Evolutionary conservation across 177 flowering plant genomes (phyloP).

Genomic region (Vitis hybrid): DNA sequence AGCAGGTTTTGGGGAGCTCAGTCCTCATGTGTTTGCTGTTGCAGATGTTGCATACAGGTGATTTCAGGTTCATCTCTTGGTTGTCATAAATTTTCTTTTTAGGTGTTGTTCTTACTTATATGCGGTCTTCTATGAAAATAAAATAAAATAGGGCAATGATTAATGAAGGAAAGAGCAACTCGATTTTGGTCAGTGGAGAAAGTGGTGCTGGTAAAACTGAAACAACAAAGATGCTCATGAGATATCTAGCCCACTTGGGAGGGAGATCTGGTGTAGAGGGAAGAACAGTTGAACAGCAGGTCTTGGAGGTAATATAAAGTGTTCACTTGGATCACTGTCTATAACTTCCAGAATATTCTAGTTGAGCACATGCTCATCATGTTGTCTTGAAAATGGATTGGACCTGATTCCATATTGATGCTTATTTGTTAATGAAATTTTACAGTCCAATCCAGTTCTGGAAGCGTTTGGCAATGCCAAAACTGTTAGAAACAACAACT

Average conservation of each 20-base stretch:
- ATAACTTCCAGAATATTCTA: background rate
- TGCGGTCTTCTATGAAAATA: constrained; percentile 12
- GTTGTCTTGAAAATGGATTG: background rate
- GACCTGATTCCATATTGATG: constrained; percentile 3
- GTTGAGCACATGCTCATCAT: background rate
- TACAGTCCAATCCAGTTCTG: constrained; percentile 82
- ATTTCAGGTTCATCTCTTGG: constrained; percentile 3
- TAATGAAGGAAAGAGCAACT: constrained; percentile 76
- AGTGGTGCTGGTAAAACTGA: constrained; percentile 92
- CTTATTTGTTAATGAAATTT: constrained; percentile 11
- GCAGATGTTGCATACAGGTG: constrained; percentile 81
- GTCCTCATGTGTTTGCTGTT: constrained; percentile 86
- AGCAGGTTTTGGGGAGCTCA: constrained; percentile 70
- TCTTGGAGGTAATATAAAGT: constrained; percentile 59
- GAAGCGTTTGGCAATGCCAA: constrained; percentile 90
- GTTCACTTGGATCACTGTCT: too few relatives aligned
- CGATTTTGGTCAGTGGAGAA: constrained; percentile 86
- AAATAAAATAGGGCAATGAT: constrained; percentile 63
- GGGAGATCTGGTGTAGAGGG: constrained; percentile 75
- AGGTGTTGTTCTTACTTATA: constrained; percentile 5
- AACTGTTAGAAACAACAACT: constrained; percentile 77
- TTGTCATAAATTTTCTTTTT: background rate
- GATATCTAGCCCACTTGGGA: constrained; percentile 74
- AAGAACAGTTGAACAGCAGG: constrained; percentile 83
- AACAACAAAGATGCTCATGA: constrained; percentile 84